Base-by-base conservation (phyloP, 805 yeast species). In the Hanseniaspora hatyaiensis region DNA sequence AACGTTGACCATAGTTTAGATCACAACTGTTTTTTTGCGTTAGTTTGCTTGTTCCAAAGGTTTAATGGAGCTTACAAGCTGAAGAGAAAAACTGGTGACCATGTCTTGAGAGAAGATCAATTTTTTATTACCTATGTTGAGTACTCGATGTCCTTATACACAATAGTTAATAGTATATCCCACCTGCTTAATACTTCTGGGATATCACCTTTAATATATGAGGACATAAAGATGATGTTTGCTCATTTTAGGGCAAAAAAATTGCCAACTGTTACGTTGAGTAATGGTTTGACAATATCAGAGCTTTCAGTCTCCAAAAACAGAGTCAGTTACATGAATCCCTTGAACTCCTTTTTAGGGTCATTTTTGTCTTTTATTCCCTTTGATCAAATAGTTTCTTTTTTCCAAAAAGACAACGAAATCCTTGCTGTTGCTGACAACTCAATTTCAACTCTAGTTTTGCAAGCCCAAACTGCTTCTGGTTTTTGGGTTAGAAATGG, bases 401-500 rank as follows among this genome's bases (percentile, higher is more conserved):
- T 59, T 3, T 50, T 61, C 8, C 52, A 54, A 19, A 39, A 43
- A 6, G 50, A 55, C 15, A 42, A 57, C 9, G 74, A 73, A 40
- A 69, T 73, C 50, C 53, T 72, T 46, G 59, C 59, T 3, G 66
- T 78, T 15, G 68, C 82, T 0, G 86, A 80, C 58, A 66, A 71
- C 44, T 70, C 81, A 0, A 59, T 82, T 41, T 69, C 82, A 58
- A 71, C 80, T 13, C 64, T 78, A 28, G 86, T 79, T 1, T 63
- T 80, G 26, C 70, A 74, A 16, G 63, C 78, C 3, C 89, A 82
- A 55, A 73, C 80, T 2, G 71, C 71, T 29, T 64, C 73, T 1
- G 82, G 82, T 1, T 75, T 74, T 52, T 82, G 92, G 92, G 72
- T 82, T 2, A 71, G 89, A 63, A 82, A 82, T 56, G 92, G 92